Percentiles rank a stretch among this genome's conserved stretches.
Conservation (phyloP, 331 rosid genomes). For the Spiraea crenata region DNA sequence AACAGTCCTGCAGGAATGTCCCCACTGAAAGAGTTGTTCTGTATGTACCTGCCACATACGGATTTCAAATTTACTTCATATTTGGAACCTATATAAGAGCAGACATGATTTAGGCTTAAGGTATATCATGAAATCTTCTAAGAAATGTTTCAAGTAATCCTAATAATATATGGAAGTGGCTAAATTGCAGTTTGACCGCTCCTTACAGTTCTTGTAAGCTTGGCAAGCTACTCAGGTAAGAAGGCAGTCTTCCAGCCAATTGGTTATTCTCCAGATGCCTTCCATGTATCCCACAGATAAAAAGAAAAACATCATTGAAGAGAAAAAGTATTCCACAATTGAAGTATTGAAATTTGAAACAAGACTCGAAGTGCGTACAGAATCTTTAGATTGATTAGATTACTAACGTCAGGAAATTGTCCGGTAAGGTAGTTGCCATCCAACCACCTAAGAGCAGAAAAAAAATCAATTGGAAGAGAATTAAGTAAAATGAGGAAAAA, state of each 20-base stretch:
- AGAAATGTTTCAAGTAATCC: constrained; percentile 16
- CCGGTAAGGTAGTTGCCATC: constrained; percentile 72
- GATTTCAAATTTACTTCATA: constrained; percentile 27
- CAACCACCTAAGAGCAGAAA: constrained; percentile 66
- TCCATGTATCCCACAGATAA: constrained; percentile 35
- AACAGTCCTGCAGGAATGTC: constrained; percentile 69
- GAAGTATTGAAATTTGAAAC: constrained; percentile 17
- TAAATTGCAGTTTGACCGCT: constrained; percentile 15
- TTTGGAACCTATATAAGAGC: constrained; percentile 13
- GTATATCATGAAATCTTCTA: constrained; percentile 9
- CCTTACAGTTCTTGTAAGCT: constrained; percentile 82
- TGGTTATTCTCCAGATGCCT: constrained; percentile 94
- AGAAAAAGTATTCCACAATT: constrained; percentile 10
- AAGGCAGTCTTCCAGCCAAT: constrained; percentile 68
- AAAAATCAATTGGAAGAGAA: not conserved
- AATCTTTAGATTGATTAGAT: constrained; percentile 76
- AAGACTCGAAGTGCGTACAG: constrained; percentile 53
- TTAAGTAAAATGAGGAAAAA: not conserved
- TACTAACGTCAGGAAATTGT: constrained; percentile 76
- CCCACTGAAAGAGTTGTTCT: constrained; percentile 84
- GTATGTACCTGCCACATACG: constrained; percentile 63
- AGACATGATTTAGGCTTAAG: constrained; percentile 5
- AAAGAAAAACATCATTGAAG: not conserved
- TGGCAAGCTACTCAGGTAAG: constrained; percentile 75
- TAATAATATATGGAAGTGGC: constrained; percentile 1